Conservation (phyloP, 176 grass and related monocot genomes). For the Cymbopogon citratus region DNA sequence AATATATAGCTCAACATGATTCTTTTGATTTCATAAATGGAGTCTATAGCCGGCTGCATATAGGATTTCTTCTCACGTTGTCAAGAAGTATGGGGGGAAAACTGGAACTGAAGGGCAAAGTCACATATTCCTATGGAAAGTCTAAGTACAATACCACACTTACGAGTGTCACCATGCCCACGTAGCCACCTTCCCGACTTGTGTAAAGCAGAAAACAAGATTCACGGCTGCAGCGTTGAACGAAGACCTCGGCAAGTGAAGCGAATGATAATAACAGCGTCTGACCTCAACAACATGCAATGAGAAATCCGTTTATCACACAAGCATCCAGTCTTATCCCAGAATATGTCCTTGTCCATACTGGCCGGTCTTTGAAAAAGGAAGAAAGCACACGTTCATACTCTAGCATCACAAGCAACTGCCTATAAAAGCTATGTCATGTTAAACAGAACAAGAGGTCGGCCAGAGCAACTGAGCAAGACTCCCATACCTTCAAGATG, state of each 20-base stretch:
- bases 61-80: background rate
- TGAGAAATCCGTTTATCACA: background rate
- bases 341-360: constrained; percentile 11
- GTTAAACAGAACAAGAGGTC: background rate
- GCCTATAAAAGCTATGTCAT: constrained; percentile 36
- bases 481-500: constrained; percentile 34
- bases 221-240: background rate
- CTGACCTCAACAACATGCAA: constrained; percentile 10
- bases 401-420: background rate
- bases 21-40: background rate
- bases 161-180: background rate
- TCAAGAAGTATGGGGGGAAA: background rate
- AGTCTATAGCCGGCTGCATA: background rate
- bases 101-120: background rate
- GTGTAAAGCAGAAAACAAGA: constrained; percentile 5
- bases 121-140: background rate
- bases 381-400: background rate
- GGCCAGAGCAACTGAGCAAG: background rate
- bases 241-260: constrained; percentile 6
- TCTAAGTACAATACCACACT: too few species aligned
- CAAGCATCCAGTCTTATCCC: background rate
- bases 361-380: background rate
- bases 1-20: background rate
- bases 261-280: background rate
- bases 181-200: background rate